phyloP scores from a whole-genome alignment of 2,329 filamentous ascomycete genomes.

The Claviceps purpurea region DNA sequence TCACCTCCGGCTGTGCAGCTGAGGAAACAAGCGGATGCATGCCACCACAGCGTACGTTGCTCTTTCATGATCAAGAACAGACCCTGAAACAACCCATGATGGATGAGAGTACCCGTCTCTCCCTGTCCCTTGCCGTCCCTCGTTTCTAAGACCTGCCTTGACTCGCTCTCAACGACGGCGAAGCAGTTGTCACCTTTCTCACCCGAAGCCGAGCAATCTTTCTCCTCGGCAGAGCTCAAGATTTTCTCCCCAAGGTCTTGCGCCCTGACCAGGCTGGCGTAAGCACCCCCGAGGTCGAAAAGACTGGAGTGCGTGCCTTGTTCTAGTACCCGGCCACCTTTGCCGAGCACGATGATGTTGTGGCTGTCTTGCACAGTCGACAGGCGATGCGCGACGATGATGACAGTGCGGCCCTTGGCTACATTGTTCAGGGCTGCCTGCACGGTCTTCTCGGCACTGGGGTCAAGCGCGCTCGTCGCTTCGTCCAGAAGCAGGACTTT shows the following conservation, averaged over 20 bases:
- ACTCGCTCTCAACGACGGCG: not conserved
- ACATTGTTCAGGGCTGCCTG: slow-evolving; percentile 41
- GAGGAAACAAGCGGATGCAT: slow-evolving; percentile 9
- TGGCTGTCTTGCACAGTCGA: slow-evolving; percentile 48
- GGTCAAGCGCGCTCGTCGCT: slow-evolving; percentile 46
- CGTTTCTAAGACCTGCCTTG: not conserved
- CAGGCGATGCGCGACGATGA: slow-evolving; percentile 50
- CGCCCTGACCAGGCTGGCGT: slow-evolving; percentile 34
- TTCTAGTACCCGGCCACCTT: slow-evolving; percentile 43
- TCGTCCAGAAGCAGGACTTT: slow-evolving; percentile 55
- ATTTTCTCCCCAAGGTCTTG: slow-evolving; percentile 23
- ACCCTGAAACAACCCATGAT: slow-evolving; percentile 16
- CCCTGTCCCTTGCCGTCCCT: not conserved
- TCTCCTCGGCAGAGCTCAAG: not conserved
- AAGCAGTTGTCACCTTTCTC: slow-evolving; percentile 2
- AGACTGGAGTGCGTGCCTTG: slow-evolving; percentile 48
- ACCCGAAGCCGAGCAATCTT: slow-evolving; percentile 7
- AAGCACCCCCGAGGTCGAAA: slow-evolving; percentile 32
- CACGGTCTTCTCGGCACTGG: slow-evolving; percentile 34
- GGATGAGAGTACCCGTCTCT: not conserved
- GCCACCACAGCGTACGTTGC: slow-evolving; percentile 15
- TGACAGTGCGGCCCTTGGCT: slow-evolving; percentile 46
- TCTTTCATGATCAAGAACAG: slow-evolving; percentile 18
- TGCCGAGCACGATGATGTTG: slow-evolving; percentile 50
- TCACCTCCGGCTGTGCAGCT: slow-evolving; percentile 16